These are phyloP conservation scores for Trichophyton verrucosum DNA, from an alignment of 2,329 filamentous ascomycete genomes.

Conservation along the genomic window DNA sequence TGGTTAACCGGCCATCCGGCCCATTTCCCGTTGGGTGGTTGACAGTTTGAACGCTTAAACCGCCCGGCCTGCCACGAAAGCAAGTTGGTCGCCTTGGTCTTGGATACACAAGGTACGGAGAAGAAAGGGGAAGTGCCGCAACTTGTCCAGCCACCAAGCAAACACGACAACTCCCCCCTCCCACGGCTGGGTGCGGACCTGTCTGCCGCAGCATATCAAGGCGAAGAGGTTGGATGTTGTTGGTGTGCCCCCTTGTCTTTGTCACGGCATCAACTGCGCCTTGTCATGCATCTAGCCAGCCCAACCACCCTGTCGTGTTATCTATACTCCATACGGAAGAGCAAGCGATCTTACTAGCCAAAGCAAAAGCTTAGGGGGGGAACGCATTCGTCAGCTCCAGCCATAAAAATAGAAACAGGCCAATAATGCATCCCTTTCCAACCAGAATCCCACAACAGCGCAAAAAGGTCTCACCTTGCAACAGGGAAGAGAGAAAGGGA, in stretches of 20 bases:
- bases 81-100: neutral
- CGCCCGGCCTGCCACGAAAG: neutral
- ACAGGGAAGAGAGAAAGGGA: neutral
- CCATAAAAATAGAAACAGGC: neutral
- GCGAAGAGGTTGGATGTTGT: neutral
- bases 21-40: neutral
- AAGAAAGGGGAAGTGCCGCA: too few species aligned
- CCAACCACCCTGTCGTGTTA: neutral
- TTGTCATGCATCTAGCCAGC: neutral
- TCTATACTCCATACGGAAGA: neutral
- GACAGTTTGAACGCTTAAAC: neutral
- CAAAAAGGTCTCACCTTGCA: neutral
- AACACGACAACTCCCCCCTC: neutral
- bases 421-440: neutral
- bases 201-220: neutral
- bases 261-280: neutral
- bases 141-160: too few species aligned
- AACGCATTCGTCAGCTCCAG: neutral
- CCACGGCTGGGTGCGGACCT: neutral
- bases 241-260: neutral
- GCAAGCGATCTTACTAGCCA: neutral
- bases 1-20: neutral
- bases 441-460: neutral
- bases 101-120: too few species aligned
- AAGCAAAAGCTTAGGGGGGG: neutral